Evolutionary conservation across 441 rosid genomes (phyloP), one percentile per base, ranked within the genome.

Genomic region (Euphorbia celastroides): DNA sequence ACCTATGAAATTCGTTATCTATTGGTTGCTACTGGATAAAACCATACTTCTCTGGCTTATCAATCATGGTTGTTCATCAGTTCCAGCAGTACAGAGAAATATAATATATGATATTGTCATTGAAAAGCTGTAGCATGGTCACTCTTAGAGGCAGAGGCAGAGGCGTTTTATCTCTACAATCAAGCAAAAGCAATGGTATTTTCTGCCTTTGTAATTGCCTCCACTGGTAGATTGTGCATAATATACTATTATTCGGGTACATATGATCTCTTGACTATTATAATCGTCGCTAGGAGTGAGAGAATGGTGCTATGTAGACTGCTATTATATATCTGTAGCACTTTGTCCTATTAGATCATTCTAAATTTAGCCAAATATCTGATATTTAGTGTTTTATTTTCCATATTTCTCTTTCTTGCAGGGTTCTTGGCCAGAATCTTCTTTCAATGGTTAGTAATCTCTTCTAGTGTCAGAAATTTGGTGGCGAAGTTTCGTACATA

Each of bases 361-460:
- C 44, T 19, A 26, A 3, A 41, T 4, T 66, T 57, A 30, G 5
- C 26, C 36, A 48, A 51, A 67, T 22, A 30, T 44, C 2, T 58
- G 20, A 20, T 28, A 42, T 13, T 28, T 48, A 32, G 46, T 57
- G 27, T 34, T 50, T n/a, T 38, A 19, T 26, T 19, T 51, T 38
- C 9, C 25, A 17, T 65, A 31, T 34, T 20, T 46, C 0, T 59
- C 34, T 46, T 36, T 16, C 42, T 51, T 60, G 57, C 66, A 38
- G 70, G 48, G 63, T 17, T 52, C 16, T 19, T 54, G n/a, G 31
- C 22, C 36, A 7, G 26, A 36, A 52, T 71, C 70, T 36, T 41
- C 66, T 59, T 67, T 67, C 31, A 20, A 44, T 7, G 64, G 69
- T 67, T 1, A 41, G 72, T 34, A 27, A 36, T 63, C 63, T 46